phyloP scores from a whole-genome alignment of 257 asterid species.

The Solanum virginianum region DNA sequence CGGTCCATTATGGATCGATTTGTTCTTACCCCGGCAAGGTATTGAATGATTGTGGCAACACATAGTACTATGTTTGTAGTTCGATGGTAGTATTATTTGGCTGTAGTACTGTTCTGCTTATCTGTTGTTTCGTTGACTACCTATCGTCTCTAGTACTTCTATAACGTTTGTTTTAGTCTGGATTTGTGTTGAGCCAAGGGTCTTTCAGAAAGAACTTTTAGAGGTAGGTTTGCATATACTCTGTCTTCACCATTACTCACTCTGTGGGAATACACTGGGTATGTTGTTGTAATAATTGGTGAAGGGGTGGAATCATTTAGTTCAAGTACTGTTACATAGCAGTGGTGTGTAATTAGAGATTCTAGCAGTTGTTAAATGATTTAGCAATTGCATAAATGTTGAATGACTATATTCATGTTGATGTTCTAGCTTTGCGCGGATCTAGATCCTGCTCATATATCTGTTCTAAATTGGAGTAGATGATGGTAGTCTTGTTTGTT shows the following conservation, averaged over 20 bases:
- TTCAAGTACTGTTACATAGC: neutral
- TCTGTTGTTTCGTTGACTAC: neutral
- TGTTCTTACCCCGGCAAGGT: no score
- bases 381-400: neutral
- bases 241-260: neutral
- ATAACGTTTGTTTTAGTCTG: neutral
- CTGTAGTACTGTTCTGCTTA: neutral
- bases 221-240: neutral
- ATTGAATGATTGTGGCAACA: no score
- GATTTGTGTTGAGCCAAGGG: neutral
- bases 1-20: no score
- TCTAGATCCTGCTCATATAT: neutral
- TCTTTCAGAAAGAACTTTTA: neutral
- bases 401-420: neutral
- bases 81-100: neutral
- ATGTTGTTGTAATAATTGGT: neutral
- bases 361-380: neutral
- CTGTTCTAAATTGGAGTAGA: neutral
- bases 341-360: neutral
- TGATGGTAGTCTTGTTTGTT: neutral
- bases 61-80: neutral
- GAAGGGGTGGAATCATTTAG: neutral
- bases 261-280: neutral
- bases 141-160: neutral
- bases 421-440: neutral